Conservation (phyloP, 352 stramenopile species). For the Phytophthora litchii region DNA sequence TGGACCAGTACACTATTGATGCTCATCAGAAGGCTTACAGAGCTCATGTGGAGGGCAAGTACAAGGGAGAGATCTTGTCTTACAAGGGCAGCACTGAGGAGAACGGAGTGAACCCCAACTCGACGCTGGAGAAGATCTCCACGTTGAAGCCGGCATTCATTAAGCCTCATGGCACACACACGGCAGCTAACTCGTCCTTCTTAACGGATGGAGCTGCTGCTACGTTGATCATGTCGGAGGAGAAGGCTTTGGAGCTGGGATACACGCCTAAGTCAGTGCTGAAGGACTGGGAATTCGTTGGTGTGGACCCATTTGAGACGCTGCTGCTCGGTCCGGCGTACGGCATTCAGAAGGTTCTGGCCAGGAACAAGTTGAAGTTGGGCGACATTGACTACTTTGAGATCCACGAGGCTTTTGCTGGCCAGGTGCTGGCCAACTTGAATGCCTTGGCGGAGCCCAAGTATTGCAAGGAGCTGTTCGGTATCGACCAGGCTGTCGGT, state of each 20-base stretch:
- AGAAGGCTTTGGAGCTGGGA: slow-evolving; percentile 94
- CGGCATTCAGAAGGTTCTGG: slow-evolving; percentile 87
- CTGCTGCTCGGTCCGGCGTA: slow-evolving; percentile 96
- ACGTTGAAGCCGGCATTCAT: slow-evolving; percentile 98
- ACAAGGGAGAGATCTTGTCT: slow-evolving; percentile 92
- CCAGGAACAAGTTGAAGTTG: slow-evolving; percentile 85
- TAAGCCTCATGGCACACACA: slow-evolving; percentile 98
- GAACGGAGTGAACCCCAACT: slow-evolving; percentile 97
- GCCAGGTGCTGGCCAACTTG: slow-evolving; percentile 98
- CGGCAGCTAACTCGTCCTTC: slow-evolving; percentile 97
- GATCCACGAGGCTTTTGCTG: slow-evolving; percentile 99
- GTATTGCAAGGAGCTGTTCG: slow-evolving; percentile 96
- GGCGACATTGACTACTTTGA: slow-evolving; percentile 98
- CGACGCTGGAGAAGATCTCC: slow-evolving; percentile 94
- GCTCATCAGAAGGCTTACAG: slow-evolving; percentile 94
- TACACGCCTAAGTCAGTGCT: slow-evolving; percentile 96
- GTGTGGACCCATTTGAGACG: slow-evolving; percentile 96
- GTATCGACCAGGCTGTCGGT: slow-evolving; percentile 89
- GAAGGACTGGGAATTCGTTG: slow-evolving; percentile 96
- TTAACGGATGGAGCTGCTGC: slow-evolving; percentile 97
- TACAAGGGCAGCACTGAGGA: slow-evolving; percentile 96
- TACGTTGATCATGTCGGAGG: slow-evolving; percentile 97
- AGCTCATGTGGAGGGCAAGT: slow-evolving; percentile 95
- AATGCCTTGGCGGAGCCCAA: slow-evolving; percentile 94
- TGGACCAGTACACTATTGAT: slow-evolving; percentile 97